A percentile compares a stretch with the other conserved stretches of the same genome.
Evolutionary conservation across 805 yeast species (phyloP).

Genomic region (Komagataella pseudopastoris): DNA sequence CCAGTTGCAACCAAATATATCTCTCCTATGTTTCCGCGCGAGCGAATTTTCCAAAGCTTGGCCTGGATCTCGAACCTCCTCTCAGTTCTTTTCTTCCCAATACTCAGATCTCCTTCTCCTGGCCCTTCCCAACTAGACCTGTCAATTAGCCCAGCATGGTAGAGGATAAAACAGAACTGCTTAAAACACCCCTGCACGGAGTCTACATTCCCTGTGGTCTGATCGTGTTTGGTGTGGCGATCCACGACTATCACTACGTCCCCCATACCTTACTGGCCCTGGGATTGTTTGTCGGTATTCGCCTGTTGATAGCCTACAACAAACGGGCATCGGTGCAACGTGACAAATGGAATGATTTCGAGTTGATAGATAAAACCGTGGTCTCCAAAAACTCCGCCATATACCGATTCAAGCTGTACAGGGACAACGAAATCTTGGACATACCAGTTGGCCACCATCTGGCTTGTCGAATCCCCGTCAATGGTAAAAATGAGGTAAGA

Average conservation of each 20-base stretch:
- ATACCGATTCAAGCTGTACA: conserved; percentile 53
- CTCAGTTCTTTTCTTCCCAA: background rate
- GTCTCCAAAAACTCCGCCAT: conserved; percentile 61
- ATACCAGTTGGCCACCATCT: conserved; percentile 70
- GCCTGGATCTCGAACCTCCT: background rate
- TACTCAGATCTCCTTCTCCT: background rate
- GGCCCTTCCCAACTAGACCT: background rate
- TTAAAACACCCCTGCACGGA: conserved; percentile 65
- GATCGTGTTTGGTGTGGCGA: conserved; percentile 43
- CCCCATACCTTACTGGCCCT: conserved; percentile 29
- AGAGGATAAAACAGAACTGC: conserved; percentile 21
- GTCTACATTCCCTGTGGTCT: conserved; percentile 57
- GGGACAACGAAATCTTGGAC: conserved; percentile 45
- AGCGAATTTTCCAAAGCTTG: background rate
- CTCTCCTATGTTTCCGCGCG: background rate
- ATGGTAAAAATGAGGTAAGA: conserved; percentile 42
- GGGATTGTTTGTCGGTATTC: conserved; percentile 22
- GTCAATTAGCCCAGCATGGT: background rate
- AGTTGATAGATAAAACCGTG: conserved; percentile 61
- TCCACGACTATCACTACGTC: conserved; percentile 35
- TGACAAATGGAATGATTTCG: conserved; percentile 50
- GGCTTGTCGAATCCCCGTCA: conserved; percentile 35
- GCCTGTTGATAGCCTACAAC: conserved; percentile 21
- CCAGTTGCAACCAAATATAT: background rate
- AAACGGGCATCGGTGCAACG: conserved; percentile 26